These are phyloP conservation scores for Datura wrightii DNA, from an alignment of 257 asterid species.

Conservation along the genomic window DNA sequence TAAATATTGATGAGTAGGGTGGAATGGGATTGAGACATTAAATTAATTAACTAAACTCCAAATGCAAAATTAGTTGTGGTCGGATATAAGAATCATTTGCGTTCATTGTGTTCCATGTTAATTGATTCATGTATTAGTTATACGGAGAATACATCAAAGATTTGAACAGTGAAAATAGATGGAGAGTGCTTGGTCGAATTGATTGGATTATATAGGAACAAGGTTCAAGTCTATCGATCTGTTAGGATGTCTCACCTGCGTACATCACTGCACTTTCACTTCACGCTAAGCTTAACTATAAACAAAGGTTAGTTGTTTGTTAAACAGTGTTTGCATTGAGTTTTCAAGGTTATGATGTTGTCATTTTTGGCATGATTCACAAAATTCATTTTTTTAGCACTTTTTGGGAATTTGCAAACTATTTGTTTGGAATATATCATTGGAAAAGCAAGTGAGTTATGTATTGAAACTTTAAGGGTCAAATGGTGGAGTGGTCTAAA, in stretches of 20 bases:
- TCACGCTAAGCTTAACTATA: too few species aligned
- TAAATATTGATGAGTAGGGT: neutral
- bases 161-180: too few species aligned
- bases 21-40: neutral
- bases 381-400: neutral
- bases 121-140: neutral
- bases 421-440: neutral
- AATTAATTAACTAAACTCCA: neutral
- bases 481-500: conserved; percentile 14
- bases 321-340: conserved; percentile 4
- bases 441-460: neutral
- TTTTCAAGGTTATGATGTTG: conserved; percentile 26
- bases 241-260: too few species aligned
- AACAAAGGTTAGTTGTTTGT: too few species aligned
- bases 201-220: too few species aligned
- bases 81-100: neutral
- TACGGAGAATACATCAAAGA: too few species aligned
- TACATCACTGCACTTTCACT: too few species aligned
- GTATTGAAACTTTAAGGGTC: neutral
- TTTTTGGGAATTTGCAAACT: conserved; percentile 15
- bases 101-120: neutral
- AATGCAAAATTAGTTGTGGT: neutral
- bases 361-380: conserved; percentile 21
- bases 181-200: too few species aligned
- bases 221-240: too few species aligned